Percentiles rank a stretch among this genome's conserved stretches.
Evolutionary conservation across 2,329 filamentous ascomycete species (phyloP).

Genomic region (Cercospora canescens): DNA sequence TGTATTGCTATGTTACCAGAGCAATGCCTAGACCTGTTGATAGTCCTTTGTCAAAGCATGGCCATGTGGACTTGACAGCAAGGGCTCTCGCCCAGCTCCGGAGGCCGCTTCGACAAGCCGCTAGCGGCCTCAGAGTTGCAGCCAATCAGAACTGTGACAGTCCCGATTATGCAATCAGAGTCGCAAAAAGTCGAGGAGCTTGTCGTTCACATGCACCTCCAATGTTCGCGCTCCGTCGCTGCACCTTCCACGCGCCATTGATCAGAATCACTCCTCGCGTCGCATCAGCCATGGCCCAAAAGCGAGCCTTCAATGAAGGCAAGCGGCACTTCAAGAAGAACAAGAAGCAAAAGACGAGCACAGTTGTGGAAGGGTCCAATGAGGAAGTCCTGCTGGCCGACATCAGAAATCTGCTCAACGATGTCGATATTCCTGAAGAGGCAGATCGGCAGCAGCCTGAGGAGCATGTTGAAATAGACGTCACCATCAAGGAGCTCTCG

Average conservation of each 20-base stretch:
- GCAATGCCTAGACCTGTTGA: background rate
- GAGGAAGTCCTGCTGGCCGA: slow-evolving; percentile 52
- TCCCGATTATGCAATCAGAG: background rate
- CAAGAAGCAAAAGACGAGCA: slow-evolving; percentile 50
- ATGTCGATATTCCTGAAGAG: slow-evolving; percentile 26
- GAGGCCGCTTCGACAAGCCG: background rate
- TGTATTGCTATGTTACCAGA: background rate
- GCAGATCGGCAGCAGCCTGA: slow-evolving; percentile 49
- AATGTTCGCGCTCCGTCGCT: slow-evolving; percentile 15
- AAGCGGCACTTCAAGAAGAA: slow-evolving; percentile 44
- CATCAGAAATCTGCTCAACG: slow-evolving; percentile 44
- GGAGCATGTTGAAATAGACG: slow-evolving; percentile 72
- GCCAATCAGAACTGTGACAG: background rate
- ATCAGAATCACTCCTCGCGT: background rate
- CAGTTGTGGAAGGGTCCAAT: slow-evolving; percentile 46
- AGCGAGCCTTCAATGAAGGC: slow-evolving; percentile 40
- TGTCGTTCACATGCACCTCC: background rate
- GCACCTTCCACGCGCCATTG: background rate
- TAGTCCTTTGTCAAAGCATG: background rate
- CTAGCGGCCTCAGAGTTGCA: background rate
- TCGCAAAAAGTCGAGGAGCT: slow-evolving; percentile 2
- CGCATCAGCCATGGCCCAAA: slow-evolving; percentile 33
- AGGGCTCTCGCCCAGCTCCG: slow-evolving; percentile 6
- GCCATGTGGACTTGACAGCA: background rate
- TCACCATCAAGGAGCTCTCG: slow-evolving; percentile 78